Conservation (phyloP, 2,329 filamentous ascomycete species). For the Neonectria ditissima region DNA sequence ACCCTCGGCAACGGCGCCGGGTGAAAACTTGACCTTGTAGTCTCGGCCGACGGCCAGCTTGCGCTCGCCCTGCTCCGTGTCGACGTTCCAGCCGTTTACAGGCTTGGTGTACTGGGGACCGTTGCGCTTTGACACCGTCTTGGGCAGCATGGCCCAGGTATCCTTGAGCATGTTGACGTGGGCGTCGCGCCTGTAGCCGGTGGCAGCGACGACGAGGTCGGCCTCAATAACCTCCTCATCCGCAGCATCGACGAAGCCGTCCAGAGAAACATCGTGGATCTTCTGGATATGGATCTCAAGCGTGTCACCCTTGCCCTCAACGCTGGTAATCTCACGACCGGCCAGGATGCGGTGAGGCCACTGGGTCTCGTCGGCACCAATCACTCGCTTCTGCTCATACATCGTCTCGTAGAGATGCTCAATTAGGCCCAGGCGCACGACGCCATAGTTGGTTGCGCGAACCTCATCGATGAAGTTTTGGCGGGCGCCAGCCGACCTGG, state of each 20-base stretch:
- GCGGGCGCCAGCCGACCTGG: conserved; percentile 72
- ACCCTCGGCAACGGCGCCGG: conserved; percentile 74
- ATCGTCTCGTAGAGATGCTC: conserved; percentile 89
- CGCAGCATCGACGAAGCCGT: conserved; percentile 52
- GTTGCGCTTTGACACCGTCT: conserved; percentile 47
- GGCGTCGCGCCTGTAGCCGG: conserved; percentile 83
- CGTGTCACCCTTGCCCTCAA: conserved; percentile 64
- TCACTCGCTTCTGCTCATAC: conserved; percentile 83
- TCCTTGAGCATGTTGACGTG: conserved; percentile 82
- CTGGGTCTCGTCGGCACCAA: conserved; percentile 73
- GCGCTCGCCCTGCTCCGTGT: conserved; percentile 52
- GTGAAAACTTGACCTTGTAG: conserved; percentile 80
- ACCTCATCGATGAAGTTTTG: conserved; percentile 72
- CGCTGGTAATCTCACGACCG: conserved; percentile 72
- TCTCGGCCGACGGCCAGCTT: conserved; percentile 79
- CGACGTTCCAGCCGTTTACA: conserved; percentile 56
- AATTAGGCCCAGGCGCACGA: conserved; percentile 90
- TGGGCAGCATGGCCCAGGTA: conserved; percentile 74
- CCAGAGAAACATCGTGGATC: conserved; percentile 54
- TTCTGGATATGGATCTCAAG: conserved; percentile 71
- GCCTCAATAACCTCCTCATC: conserved; percentile 75
- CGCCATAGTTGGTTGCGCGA: conserved; percentile 91
- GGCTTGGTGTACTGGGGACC: conserved; percentile 49
- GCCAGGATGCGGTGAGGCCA: conserved; percentile 88
- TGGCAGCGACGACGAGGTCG: conserved; percentile 86